Base-by-base conservation (phyloP, 306 rosid genomes). In the Glycyrrhiza uralensis region DNA sequence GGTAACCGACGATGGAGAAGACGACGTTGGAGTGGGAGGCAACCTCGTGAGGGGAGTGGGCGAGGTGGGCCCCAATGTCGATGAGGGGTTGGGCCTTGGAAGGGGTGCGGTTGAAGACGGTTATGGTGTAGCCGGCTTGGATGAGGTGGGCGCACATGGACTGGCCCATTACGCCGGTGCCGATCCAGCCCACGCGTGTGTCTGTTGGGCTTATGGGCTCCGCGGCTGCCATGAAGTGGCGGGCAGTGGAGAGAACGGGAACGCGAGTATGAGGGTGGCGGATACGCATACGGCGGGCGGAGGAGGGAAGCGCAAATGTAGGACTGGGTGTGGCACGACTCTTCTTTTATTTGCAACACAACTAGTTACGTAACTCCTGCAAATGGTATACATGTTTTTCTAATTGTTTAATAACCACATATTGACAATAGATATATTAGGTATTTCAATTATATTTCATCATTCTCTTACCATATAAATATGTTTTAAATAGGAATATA, bases 101-200 rank as follows among this genome's bases (percentile, higher is more conserved):
- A 36, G 71, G 61, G 5, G 98, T 93, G 83, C 98, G 97, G 79
- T 90, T 93, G 92, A 93, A 93, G 79, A 93, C 85, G 74, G 96
- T 93, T 75, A 93, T 90, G 30, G 75, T 46, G 87, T 82, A 93
- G 80, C 98, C 98, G 68, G 97, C 96, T 52, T 78, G 85, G 78
- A 93, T 80, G 52, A 93, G 83, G 80, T 90, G 98, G 80, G 84
- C 44, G 69, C 93, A 87, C 98, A 93, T 93, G 79, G 85, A 90
- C 3, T 66, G 91, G 51, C 98, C 98, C 98, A 93, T 93, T 1
- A 93, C 87, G 36, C 98, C 98, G 24, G 98, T 93, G 28, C 98
- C 98, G 81, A 93, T 90, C 97, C 98, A 93, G 28, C 98, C 98
- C 59, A 93, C 80, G 5, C 97, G 96, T 15, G 93, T 88, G 60